Evolutionary conservation across 2,329 filamentous ascomycete species (phyloP).

Genomic region (Raffaelea deltoideospora): DNA sequence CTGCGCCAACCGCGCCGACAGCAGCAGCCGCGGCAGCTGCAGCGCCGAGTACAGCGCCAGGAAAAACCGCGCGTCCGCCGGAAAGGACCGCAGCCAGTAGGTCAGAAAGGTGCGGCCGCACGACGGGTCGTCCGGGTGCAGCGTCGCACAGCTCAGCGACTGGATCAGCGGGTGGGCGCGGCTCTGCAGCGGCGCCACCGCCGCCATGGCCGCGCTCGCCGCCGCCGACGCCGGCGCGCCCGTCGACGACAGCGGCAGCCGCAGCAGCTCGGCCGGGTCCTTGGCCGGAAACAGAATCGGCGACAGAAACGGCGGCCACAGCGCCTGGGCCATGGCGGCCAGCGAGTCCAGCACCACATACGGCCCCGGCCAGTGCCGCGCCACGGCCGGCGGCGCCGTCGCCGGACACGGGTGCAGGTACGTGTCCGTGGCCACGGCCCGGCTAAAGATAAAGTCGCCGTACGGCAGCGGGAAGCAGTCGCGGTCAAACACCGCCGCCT

Average conservation of each 20-base stretch:
- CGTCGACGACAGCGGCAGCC: constrained; percentile 37
- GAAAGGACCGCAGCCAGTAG: constrained; percentile 76
- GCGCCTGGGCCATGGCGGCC: constrained; percentile 62
- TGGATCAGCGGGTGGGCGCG: constrained; percentile 77
- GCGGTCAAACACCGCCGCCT: constrained; percentile 62
- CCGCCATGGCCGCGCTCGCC: constrained; percentile 53
- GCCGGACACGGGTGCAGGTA: constrained; percentile 53
- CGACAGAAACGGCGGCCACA: constrained; percentile 78
- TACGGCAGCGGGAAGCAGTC: constrained; percentile 49
- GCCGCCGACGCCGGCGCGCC: constrained; percentile 49
- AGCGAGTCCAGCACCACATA: constrained; percentile 69
- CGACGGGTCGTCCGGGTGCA: constrained; percentile 78
- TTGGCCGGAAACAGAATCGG: constrained; percentile 73
- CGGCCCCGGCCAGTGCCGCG: constrained; percentile 19
- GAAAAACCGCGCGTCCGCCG: constrained; percentile 62
- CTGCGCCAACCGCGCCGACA: constrained; percentile 25
- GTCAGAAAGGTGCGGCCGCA: constrained; percentile 77
- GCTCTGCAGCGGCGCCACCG: constrained; percentile 63
- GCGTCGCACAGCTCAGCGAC: constrained; percentile 72
- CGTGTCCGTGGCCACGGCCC: constrained; percentile 41
- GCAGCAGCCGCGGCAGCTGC: constrained; percentile 47
- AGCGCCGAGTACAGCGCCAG: constrained; percentile 58
- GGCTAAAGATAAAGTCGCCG: constrained; percentile 45
- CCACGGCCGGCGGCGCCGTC: background rate
- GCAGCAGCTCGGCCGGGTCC: constrained; percentile 28